Conservation (phyloP, 1,284 basidiomycete genomes). For the Mycosarcoma maydis region DNA sequence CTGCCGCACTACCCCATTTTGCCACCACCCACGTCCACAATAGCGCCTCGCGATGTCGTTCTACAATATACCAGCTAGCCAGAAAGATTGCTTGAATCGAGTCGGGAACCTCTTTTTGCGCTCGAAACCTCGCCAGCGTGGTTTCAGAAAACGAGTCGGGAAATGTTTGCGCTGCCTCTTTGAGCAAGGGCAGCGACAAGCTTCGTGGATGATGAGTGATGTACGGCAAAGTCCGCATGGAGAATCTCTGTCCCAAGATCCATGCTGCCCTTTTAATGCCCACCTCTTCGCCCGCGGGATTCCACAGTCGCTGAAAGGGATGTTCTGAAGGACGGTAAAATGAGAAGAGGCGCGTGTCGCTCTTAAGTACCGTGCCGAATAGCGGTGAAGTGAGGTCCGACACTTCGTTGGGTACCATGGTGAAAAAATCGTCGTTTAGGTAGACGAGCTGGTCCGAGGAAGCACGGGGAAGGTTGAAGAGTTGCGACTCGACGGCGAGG, state of each 20-base stretch:
- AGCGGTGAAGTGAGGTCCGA: slow-evolving; percentile 47
- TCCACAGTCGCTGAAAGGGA: slow-evolving; percentile 47
- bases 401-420: slow-evolving; percentile 13
- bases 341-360: slow-evolving; percentile 28
- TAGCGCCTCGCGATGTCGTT: slow-evolving; percentile 56
- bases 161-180: slow-evolving; percentile 43
- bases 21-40: slow-evolving; percentile 53
- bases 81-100: slow-evolving; percentile 67
- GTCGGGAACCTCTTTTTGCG: slow-evolving; percentile 63
- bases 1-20: slow-evolving; percentile 62
- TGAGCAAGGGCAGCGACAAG: slow-evolving; percentile 65
- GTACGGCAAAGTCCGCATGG: slow-evolving; percentile 68
- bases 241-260: slow-evolving; percentile 63
- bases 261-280: slow-evolving; percentile 46
- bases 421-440: slow-evolving; percentile 58
- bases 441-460: slow-evolving; percentile 41
- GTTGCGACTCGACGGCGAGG: slow-evolving; percentile 50
- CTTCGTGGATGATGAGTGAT: slow-evolving; percentile 68
- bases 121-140: slow-evolving; percentile 44
- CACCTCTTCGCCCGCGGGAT: slow-evolving; percentile 47
- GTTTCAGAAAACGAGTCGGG: slow-evolving; percentile 36
- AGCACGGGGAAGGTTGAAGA: slow-evolving; percentile 27
- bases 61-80: slow-evolving; percentile 44
- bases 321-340: slow-evolving; percentile 40
- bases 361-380: slow-evolving; percentile 47